phyloP scores from a whole-genome alignment of 495 filamentous ascomycete species.

The Penicillium tannophilum region DNA sequence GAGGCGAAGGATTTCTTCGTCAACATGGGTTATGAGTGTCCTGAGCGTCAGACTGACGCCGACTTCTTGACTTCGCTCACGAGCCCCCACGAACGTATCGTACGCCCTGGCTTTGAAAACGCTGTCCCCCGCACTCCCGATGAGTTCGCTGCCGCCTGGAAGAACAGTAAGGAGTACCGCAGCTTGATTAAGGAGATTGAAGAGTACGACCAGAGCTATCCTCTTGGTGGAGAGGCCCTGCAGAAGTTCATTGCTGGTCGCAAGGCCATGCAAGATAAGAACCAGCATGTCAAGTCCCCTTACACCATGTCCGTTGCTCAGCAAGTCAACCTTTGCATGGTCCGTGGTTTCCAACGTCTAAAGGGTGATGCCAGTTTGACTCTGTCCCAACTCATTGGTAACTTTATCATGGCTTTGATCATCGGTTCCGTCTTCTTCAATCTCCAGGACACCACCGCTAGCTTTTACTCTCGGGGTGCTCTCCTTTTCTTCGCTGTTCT shows the following conservation, averaged over 20 bases:
- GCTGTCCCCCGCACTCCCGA: slow-evolving; percentile 69
- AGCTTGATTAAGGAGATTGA: slow-evolving; percentile 54
- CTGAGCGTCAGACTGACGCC: slow-evolving; percentile 65
- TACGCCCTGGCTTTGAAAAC: slow-evolving; percentile 64
- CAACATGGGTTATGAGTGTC: slow-evolving; percentile 64
- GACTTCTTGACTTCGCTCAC: slow-evolving; percentile 82
- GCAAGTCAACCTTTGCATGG: slow-evolving; percentile 53
- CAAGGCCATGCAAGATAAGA: slow-evolving; percentile 48
- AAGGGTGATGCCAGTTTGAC: slow-evolving; percentile 76
- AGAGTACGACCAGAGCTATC: slow-evolving; percentile 50
- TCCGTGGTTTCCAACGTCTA: slow-evolving; percentile 59
- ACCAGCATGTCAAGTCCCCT: slow-evolving; percentile 42
- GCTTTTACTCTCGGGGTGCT: slow-evolving; percentile 82
- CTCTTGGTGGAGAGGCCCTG: slow-evolving; percentile 43
- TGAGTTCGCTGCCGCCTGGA: slow-evolving; percentile 69
- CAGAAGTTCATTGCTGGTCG: slow-evolving; percentile 44
- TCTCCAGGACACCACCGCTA: slow-evolving; percentile 60
- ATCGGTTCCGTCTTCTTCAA: slow-evolving; percentile 90
- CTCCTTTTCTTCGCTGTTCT: slow-evolving; percentile 92
- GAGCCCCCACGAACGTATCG: slow-evolving; percentile 64
- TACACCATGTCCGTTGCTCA: slow-evolving; percentile 50
- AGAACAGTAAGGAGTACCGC: slow-evolving; percentile 54
- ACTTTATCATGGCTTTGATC: slow-evolving; percentile 79
- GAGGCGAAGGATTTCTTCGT: slow-evolving; percentile 68
- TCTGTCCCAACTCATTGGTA: slow-evolving; percentile 73